These are phyloP conservation scores for Cercospora zeae-maydis DNA, from an alignment of 2,329 filamentous ascomycete species.

Conservation along the genomic window DNA sequence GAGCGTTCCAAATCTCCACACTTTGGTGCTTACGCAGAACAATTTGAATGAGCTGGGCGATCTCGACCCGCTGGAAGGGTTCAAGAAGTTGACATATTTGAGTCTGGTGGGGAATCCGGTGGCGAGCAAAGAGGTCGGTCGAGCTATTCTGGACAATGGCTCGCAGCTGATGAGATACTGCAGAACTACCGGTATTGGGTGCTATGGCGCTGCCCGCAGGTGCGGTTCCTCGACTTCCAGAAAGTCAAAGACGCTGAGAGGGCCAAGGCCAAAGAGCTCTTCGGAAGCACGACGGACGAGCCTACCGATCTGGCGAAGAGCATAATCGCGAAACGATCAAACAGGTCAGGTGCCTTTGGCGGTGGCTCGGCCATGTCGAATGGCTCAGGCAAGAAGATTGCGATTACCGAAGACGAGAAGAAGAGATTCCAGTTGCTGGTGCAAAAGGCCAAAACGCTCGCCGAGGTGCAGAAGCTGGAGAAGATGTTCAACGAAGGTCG, in stretches of 20 bases:
- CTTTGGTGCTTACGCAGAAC: constrained; percentile 80
- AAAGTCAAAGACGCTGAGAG: constrained; percentile 89
- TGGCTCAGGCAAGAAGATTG: constrained; percentile 35
- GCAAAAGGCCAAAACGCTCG: constrained; percentile 78
- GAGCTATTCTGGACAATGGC: background rate
- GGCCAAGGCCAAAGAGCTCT: constrained; percentile 70
- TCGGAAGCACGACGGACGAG: constrained; percentile 67
- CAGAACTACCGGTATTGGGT: constrained; percentile 92
- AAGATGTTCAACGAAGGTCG: constrained; percentile 87
- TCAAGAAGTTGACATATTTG: constrained; percentile 71
- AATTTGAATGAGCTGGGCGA: constrained; percentile 80
- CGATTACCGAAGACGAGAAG: constrained; percentile 80
- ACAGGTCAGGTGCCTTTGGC: constrained; percentile 30
- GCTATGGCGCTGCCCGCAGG: constrained; percentile 76
- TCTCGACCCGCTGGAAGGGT: constrained; percentile 70
- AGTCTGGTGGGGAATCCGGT: constrained; percentile 84
- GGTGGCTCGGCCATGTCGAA: constrained; percentile 54
- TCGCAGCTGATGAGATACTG: background rate
- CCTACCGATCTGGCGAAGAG: constrained; percentile 77
- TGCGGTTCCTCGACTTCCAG: constrained; percentile 87
- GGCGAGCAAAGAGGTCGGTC: constrained; percentile 79
- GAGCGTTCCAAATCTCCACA: constrained; percentile 76
- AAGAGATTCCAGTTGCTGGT: constrained; percentile 82
- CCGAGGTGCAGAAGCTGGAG: constrained; percentile 86
- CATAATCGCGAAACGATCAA: constrained; percentile 83